phyloP scores from a whole-genome alignment of 306 rosid species.

The Adenanthera pavonina region DNA sequence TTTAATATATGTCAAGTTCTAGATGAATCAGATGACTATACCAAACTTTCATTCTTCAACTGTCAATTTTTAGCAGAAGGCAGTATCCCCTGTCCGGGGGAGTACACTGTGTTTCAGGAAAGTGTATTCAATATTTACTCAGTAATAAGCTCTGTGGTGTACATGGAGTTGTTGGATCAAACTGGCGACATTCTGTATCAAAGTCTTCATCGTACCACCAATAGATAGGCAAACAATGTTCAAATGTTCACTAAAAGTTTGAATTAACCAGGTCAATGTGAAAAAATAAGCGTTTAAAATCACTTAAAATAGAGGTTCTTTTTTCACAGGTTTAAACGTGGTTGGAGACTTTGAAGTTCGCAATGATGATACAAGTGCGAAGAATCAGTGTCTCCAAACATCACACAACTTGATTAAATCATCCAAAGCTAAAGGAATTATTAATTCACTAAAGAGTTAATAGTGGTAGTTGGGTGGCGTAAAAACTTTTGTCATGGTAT shows the following conservation, averaged over 20 bases:
- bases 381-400: background rate
- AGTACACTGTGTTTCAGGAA: background rate
- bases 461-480: background rate
- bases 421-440: background rate
- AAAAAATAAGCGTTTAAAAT: background rate
- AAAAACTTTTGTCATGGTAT: too few relatives aligned
- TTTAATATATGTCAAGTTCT: background rate
- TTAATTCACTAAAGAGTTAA: background rate
- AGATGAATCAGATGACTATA: constrained; percentile 34
- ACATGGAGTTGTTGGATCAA: background rate
- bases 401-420: background rate
- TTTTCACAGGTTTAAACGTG: background rate
- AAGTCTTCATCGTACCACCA: background rate
- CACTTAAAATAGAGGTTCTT: background rate
- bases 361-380: background rate
- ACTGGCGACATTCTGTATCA: background rate
- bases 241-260: background rate
- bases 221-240: background rate
- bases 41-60: constrained; percentile 1
- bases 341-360: background rate
- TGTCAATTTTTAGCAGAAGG: constrained; percentile 3
- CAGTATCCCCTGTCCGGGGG: constrained; percentile 5
- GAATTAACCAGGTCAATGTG: background rate
- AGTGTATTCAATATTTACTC: background rate
- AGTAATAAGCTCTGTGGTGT: background rate